Percentiles rank a stretch among this genome's conserved stretches.
These are phyloP conservation scores for Neurospora tetrasperma DNA, from an alignment of 495 filamentous ascomycete genomes.

Conservation along the genomic window DNA sequence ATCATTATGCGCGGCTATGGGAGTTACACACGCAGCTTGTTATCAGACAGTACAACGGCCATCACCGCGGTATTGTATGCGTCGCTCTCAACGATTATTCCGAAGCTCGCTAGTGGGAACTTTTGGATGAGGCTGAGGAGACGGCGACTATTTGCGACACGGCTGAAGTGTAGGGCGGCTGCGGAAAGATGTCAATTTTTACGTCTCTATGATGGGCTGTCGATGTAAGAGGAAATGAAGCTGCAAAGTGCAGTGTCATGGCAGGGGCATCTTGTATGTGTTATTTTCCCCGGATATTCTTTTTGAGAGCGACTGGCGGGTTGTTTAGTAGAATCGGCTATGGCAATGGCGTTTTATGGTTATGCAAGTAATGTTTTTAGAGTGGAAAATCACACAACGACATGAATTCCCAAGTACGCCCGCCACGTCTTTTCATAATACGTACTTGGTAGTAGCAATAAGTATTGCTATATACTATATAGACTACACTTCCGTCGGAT, in stretches of 20 bases:
- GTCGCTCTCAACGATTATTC: conserved; percentile 97
- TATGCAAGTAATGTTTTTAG: neutral
- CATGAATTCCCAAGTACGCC: neutral
- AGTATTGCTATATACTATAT: neutral
- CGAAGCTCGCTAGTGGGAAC: conserved; percentile 45
- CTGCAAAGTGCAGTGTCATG: neutral
- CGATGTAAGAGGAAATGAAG: neutral
- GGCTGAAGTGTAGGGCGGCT: neutral
- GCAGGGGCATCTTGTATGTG: neutral
- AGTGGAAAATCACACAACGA: neutral
- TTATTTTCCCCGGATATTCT: neutral
- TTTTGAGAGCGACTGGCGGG: neutral
- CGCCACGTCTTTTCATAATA: neutral
- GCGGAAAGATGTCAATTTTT: neutral
- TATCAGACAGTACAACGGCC: conserved; percentile 95
- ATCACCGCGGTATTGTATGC: conserved; percentile 90
- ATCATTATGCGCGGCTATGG: conserved; percentile 97
- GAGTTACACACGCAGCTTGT: conserved; percentile 76
- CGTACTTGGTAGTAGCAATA: neutral
- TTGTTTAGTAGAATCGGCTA: neutral
- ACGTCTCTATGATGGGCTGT: neutral
- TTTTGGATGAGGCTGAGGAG: neutral
- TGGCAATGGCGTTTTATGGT: neutral
- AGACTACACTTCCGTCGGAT: neutral
- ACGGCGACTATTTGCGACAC: neutral